Conservation (phyloP, 2,329 filamentous ascomycete genomes). For the Xylaria hypoxylon region DNA sequence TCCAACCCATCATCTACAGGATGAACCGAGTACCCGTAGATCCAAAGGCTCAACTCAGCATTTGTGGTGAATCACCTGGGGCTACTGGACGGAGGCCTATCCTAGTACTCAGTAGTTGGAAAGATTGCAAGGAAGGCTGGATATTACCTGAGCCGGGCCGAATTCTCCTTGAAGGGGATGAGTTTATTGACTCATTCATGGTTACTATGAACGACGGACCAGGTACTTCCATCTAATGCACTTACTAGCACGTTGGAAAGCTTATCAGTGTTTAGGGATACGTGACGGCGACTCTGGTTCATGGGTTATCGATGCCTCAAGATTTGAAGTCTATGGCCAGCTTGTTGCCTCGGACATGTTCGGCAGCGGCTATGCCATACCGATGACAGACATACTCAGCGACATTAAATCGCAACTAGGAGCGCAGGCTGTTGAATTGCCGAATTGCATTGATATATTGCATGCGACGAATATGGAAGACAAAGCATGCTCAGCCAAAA, state of each 20-base stretch:
- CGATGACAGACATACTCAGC: conserved; percentile 20
- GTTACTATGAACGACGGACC: background rate
- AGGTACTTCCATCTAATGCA: no score
- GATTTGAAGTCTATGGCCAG: conserved; percentile 21
- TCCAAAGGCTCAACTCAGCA: background rate
- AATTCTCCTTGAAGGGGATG: background rate
- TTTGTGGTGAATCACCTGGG: conserved; percentile 2
- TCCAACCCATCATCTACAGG: background rate
- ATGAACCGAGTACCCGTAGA: background rate
- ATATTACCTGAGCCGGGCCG: background rate
- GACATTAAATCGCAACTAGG: conserved; percentile 10
- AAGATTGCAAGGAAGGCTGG: no score
- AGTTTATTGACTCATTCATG: conserved; percentile 5
- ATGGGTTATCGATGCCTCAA: conserved; percentile 13
- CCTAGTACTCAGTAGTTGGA: background rate
- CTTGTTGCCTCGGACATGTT: conserved; percentile 14
- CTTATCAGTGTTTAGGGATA: conserved; percentile 7
- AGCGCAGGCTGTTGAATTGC: background rate
- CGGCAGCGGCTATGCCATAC: conserved; percentile 20
- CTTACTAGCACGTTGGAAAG: no score
- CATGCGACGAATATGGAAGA: no score
- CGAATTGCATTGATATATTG: no score
- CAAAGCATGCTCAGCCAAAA: no score
- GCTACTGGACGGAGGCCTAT: background rate
- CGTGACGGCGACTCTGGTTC: conserved; percentile 20